These are phyloP conservation scores for Mariannaea sp. DNA, from an alignment of 2,329 filamentous ascomycete species.

Conservation along the genomic window DNA sequence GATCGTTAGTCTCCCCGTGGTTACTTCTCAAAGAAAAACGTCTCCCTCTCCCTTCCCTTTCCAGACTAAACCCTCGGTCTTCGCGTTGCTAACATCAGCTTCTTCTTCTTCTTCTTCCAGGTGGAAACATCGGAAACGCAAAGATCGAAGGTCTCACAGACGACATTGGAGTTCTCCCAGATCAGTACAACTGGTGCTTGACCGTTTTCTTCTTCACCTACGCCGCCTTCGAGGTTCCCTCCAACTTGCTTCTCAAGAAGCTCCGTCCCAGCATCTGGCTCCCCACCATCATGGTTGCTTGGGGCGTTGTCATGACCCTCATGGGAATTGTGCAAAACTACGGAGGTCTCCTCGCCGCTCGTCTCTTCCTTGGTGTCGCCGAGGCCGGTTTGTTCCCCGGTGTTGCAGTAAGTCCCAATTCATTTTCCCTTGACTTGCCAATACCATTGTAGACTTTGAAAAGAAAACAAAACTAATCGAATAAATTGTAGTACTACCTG, in stretches of 20 bases:
- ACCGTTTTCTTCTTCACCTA: slow-evolving; percentile 81
- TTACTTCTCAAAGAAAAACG: no score
- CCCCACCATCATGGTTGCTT: slow-evolving; percentile 73
- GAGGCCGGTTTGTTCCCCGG: slow-evolving; percentile 72
- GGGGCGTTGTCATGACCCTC: slow-evolving; percentile 54
- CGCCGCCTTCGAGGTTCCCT: slow-evolving; percentile 74
- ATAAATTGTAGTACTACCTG: slow-evolving; percentile 56
- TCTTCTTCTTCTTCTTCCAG: background rate
- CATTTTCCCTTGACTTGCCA: background rate
- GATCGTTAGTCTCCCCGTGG: slow-evolving; percentile 61
- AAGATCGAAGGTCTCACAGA: slow-evolving; percentile 65
- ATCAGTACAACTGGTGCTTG: slow-evolving; percentile 73
- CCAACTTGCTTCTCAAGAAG: slow-evolving; percentile 76
- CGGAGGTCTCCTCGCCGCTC: slow-evolving; percentile 52
- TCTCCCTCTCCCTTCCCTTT: no score
- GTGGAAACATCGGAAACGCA: slow-evolving; percentile 64
- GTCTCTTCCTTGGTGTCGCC: slow-evolving; percentile 66
- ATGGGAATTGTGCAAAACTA: slow-evolving; percentile 59
- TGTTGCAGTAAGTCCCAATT: slow-evolving; percentile 50
- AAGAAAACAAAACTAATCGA: background rate
- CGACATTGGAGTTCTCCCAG: slow-evolving; percentile 60
- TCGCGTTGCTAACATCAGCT: no score
- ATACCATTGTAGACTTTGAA: no score
- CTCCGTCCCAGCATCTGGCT: slow-evolving; percentile 76
- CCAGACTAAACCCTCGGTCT: no score